Conservation (phyloP, 23 red algal species). For the Pyropia yezoensis region DNA sequence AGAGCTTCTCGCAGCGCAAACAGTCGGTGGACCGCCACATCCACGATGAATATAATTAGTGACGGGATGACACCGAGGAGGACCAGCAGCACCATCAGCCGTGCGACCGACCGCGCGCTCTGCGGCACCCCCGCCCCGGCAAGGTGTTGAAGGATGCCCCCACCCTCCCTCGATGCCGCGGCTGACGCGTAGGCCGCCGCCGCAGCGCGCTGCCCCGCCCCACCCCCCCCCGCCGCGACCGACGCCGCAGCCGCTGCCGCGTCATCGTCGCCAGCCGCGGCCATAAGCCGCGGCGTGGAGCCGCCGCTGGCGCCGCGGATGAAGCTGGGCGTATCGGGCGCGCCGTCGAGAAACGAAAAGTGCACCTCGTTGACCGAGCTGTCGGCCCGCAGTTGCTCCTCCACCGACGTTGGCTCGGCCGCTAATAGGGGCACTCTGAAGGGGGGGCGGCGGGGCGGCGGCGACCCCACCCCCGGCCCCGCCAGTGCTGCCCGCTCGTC, state of each 20-base stretch:
- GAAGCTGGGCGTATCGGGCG: constrained; percentile 19
- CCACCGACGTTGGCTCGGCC: too few species aligned
- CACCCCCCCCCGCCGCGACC: too few species aligned
- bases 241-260: background rate
- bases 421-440: too few species aligned
- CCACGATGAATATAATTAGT: constrained; percentile 84
- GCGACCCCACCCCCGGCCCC: too few species aligned
- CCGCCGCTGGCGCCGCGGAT: background rate
- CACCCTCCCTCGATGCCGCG: background rate
- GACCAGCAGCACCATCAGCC: constrained; percentile 61
- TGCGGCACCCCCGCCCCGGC: constrained; percentile 28
- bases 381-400: too few species aligned
- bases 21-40: constrained; percentile 71
- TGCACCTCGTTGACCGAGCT: constrained; percentile 46
- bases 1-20: constrained; percentile 40
- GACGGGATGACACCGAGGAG: constrained; percentile 88
- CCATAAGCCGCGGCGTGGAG: background rate
- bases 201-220: background rate
- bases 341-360: constrained; percentile 61
- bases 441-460: too few species aligned
- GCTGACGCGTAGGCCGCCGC: background rate
- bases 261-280: background rate
- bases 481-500: too few species aligned
- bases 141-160: constrained; percentile 24
- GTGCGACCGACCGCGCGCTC: constrained; percentile 21